Base-by-base conservation (phyloP, 805 yeast genomes). In the Candida rishiriensis region DNA sequence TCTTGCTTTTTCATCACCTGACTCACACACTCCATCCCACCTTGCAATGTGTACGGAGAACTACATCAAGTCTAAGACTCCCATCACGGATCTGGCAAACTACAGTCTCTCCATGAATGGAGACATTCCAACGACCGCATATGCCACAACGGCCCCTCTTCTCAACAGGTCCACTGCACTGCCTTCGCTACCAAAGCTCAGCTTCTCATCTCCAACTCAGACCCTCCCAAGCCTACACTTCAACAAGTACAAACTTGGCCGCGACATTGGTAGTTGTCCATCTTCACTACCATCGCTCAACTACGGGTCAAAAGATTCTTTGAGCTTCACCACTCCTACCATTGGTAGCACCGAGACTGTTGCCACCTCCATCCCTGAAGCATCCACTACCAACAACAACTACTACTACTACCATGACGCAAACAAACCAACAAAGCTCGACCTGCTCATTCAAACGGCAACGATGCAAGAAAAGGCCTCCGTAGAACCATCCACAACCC, bases 371-470 rank as follows among this genome's bases (percentile, higher is more conserved):
- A 7, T 21, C 26, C 4, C 26, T 7, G 7, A n/a, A n/a, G 21
- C 36, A 14, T n/a, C 39, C 28, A 13, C 15, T 9, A 37, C 28
- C 10, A 29, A 29, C 16, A n/a, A 14, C 15, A 38, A 30, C 40
- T 8, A 34, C 12, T 17, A 31, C 30, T 40, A 40, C 17, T 39
- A 33, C 26, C 21, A 34, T 34, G 26, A 29, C 14, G 30, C 17
- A 12, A 35, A 32, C 18, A 47, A 43, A 17, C 53, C 49, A 17
- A 55, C 63, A 5, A 61, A 61, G 40, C 29, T 62, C 15, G 66
- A 62, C 31, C 41, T 62, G 11, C 46, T 62, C 7, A 59, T 62
- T 40, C 63, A 61, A 34, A 62, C 66, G 4, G 66, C 66, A 1
- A 53, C 64, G 7, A 49, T 47, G 49, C 51, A 50, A 36, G 42